A percentile compares a stretch with the other conserved stretches of the same genome.
These are phyloP conservation scores for Lactifluus pinguis DNA, from an alignment of 768 basidiomycete species.

Conservation along the genomic window DNA sequence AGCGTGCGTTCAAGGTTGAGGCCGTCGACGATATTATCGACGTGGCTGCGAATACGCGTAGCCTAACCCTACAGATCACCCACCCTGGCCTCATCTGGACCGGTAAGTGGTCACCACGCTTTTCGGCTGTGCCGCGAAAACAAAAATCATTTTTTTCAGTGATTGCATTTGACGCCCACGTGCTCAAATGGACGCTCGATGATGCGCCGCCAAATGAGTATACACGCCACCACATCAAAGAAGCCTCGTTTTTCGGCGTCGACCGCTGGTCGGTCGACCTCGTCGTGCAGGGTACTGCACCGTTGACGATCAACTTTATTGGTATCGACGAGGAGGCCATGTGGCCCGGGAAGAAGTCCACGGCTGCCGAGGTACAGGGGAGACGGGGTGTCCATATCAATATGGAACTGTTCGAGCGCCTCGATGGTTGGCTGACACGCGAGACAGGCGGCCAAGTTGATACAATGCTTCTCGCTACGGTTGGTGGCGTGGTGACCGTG, in stretches of 20 bases:
- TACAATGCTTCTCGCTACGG: constrained; percentile 56
- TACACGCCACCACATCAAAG: constrained; percentile 83
- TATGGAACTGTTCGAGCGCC: constrained; percentile 60
- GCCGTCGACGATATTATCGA: constrained; percentile 52
- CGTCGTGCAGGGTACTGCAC: constrained; percentile 38
- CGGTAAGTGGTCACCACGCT: constrained; percentile 32
- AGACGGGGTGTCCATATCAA: constrained; percentile 35
- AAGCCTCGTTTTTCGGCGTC: constrained; percentile 77
- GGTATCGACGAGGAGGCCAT: constrained; percentile 78
- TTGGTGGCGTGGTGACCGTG: constrained; percentile 49
- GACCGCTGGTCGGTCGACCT: constrained; percentile 69
- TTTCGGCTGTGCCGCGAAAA: background rate
- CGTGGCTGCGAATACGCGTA: constrained; percentile 50
- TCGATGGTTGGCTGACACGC: constrained; percentile 69
- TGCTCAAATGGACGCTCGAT: constrained; percentile 77
- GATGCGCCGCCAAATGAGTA: constrained; percentile 66
- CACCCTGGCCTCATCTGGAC: constrained; percentile 88
- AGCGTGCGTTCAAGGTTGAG: constrained; percentile 41
- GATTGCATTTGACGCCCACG: constrained; percentile 86
- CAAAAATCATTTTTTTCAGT: constrained; percentile 32
- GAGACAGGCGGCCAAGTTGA: constrained; percentile 59
- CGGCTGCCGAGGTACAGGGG: constrained; percentile 37
- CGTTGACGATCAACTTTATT: constrained; percentile 53
- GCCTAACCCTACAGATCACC: constrained; percentile 55
- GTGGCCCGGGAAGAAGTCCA: constrained; percentile 59